A percentile compares a stretch with the other conserved stretches of the same genome.
Evolutionary conservation across 768 basidiomycete genomes (phyloP).

Genomic region (Termitomyces sp.): DNA sequence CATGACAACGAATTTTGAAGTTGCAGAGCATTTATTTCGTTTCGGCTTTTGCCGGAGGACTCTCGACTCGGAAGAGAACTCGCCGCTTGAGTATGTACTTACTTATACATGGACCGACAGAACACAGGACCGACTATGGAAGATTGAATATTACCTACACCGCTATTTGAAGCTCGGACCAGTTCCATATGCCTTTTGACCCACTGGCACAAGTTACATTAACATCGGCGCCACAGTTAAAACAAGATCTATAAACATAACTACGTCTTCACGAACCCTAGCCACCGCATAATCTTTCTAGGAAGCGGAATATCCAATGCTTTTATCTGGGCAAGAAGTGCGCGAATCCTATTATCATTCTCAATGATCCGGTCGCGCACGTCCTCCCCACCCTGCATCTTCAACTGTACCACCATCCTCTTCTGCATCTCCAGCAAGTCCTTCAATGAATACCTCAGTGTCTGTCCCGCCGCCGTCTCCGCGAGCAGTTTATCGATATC

Average conservation of each 20-base stretch:
- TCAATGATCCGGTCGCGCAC: conserved; percentile 12
- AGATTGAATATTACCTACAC: too few relatives aligned
- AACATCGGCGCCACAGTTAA: not conserved
- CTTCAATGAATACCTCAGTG: conserved; percentile 22
- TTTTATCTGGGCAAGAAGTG: conserved; percentile 17
- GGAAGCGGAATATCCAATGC: conserved; percentile 21
- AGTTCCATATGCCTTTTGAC: too few relatives aligned
- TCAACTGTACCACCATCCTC: conserved; percentile 15
- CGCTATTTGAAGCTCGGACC: too few relatives aligned
- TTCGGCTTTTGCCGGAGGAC: too few relatives aligned
- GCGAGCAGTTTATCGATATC: conserved; percentile 22
- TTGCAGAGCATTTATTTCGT: too few relatives aligned
- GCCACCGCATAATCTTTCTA: conserved; percentile 1
- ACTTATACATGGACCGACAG: too few relatives aligned
- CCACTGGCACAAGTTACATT: too few relatives aligned
- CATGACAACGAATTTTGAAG: too few relatives aligned
- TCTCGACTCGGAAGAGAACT: too few relatives aligned
- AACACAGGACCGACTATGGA: too few relatives aligned
- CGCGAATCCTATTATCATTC: conserved; percentile 21
- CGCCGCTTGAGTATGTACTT: too few relatives aligned
- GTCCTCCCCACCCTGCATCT: conserved; percentile 9
- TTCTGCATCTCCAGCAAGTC: conserved; percentile 24
- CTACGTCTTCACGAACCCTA: conserved; percentile 4
- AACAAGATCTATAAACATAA: not conserved
- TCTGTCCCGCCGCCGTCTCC: conserved; percentile 28